Evolutionary conservation across 257 asterid genomes (phyloP), one percentile per base, ranked within the genome.

Genomic region (Capsicum pubescens): DNA sequence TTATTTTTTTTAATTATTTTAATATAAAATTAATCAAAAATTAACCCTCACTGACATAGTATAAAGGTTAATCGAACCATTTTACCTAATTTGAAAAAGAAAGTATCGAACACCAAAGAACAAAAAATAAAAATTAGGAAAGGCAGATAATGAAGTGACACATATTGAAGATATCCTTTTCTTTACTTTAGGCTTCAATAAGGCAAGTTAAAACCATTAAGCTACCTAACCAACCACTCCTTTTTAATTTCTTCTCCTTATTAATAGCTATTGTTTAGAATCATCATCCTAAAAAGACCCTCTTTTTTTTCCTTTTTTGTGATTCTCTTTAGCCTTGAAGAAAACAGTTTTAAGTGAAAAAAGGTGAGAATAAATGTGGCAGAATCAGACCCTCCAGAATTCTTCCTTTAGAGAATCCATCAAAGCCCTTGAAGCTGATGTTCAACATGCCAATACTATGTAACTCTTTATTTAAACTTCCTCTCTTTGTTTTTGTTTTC

Each of bases 361-460:
- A 79, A 54, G 9, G 21, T 13, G 83, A 83, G 83, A 74, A 85
- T 84, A 85, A 90, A 91, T 91, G 95, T 90, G 86, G 91, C 90
- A 86, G 87, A 85, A 87, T 70, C 88, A 84, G 66, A 58, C 82
- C 61, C 48, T 44, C 8, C 82, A 86, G 48, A 89, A 88, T 54
- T 85, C 89, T 89, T 91, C 94, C 60, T 84, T 90, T 56, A 89
- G 90, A 87, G 97, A 93, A 84, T 91, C 94, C 10, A 86, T 91
- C 88, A 90, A 93, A 81, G 86, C 91, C 84, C 89, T 91, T 80
- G 95, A 93, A 93, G 91, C 90, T 88, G 95, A 93, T 90, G 84
- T 93, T 86, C 92, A 88, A 83, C 93, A 93, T 89, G 97, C 97
- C 89, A 93, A 93, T 88, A 81, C 84, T 83, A 69, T 93, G 97